Evolutionary conservation across 257 asterid genomes (phyloP), one percentile per base, ranked within the genome.

Genomic region (Ophiorrhiza pumila): DNA sequence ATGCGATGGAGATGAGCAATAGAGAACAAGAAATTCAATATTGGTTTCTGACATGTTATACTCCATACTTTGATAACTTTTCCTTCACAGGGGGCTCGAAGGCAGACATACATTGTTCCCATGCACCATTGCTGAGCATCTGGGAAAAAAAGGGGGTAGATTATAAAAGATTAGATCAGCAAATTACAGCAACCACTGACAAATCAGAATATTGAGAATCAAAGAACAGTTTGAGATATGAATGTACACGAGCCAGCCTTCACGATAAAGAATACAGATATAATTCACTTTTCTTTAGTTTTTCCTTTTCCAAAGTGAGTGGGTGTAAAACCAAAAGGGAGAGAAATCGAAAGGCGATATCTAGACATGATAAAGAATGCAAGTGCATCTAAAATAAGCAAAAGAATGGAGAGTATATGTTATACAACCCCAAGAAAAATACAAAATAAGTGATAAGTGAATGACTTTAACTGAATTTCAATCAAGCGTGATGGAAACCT

Each of bases 71-170:
- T 8, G 67, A 75, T 77, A 94, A 81, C 85, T 80, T 86, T 37
- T 88, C 96, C 82, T 84, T 89, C 80, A 88, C 89, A 14, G 85
- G 82, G 59, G 95, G 91, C 84, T 91, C 97, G 91, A 94, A 82
- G 31, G 90, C 82, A 31, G 91, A 87, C 91, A 91, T 83, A 83
- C 86, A 88, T 68, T 90, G 98, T 70, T 94, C 97, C 98, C 98
- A 94, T 45, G 87, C 90, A 77, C 93, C 96, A 63, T 82, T 80
- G 76, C 84, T 78, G 49, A 94, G 96, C 96, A 94, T 89, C 98
- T 94, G 93, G 45, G 62, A 74, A 76, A 68, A 53, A 35, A 66
- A 63, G 45, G 31, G 78, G 67, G 42, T 32, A 35, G 20, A 57
- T 49, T 60, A 50, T 18, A 0, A 55, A 50, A 72, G 18, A 65